Evolutionary conservation across 2,329 filamentous ascomycete genomes (phyloP), one percentile per base, ranked within the genome.

Genomic region (Chaetomium olivaceum): DNA sequence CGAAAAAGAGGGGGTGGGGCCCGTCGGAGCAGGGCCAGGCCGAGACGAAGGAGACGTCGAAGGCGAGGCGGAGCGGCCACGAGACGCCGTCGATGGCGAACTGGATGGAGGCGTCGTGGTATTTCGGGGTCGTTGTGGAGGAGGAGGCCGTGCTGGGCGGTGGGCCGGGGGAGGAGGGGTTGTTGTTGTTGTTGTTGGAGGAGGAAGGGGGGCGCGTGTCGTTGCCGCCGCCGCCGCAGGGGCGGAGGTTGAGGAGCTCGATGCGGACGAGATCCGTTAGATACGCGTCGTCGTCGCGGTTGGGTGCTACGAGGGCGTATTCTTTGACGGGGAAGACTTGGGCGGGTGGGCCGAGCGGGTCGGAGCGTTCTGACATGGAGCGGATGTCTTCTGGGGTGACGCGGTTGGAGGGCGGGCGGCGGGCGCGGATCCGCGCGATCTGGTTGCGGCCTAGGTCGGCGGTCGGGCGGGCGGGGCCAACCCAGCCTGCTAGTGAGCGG

Each of bases 1-100:
- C 89, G 74, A 88, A 89, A 76, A 91, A 92, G 6, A 92, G 81
- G 7, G 89, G 87, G 74, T 90, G 88, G 14, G 88, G 88, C 0
- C 87, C 87, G 29, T 82, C 80, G 0, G 81, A 80, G 74, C 88
- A 91, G 7, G 88, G 87, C 81, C 85, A 89, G 1, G 87, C 86
- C n/a, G 79, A 80, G 59, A 90, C 79, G 73, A 89, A 90, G n/a
- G 80, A 84, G 9, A 90, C 87, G 71, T 90, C 85, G 72, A 86
- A 89, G 61, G 81, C 82, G 56, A 91, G 81, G 9, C 83, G 80
- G 68, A 90, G 77, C 21, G 87, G 87, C 86, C 86, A 89, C 8
- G 85, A 88, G 36, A 83, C 80, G 3, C 86, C 86, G 56, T 87
- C 82, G 62, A 89, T 86, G 25, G 87, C 86, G 72, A 90, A 89